These are phyloP conservation scores for Pyricularia sp. DNA, from an alignment of 2,329 filamentous ascomycete genomes.

Conservation along the genomic window DNA sequence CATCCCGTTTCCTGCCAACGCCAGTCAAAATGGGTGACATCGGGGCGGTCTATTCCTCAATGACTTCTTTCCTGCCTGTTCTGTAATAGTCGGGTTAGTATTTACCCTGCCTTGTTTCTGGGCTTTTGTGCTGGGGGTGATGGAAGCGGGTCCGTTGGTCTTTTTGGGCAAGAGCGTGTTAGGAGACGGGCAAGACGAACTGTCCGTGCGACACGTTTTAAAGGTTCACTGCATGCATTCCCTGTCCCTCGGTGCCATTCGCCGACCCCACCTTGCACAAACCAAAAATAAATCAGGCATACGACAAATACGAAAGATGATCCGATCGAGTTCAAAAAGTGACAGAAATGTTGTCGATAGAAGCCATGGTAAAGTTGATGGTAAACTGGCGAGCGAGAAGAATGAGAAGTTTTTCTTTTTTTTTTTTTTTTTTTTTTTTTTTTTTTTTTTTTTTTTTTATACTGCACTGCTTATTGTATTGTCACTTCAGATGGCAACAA, in stretches of 20 bases:
- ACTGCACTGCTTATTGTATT: too few relatives aligned
- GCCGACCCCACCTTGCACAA: not conserved
- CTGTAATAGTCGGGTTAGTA: not conserved
- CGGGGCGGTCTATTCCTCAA: not conserved
- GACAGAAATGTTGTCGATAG: not conserved
- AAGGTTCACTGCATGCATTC: not conserved
- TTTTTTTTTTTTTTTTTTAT: too few relatives aligned
- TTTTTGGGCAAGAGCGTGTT: not conserved
- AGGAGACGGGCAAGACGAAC: not conserved
- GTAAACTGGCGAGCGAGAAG: not conserved
- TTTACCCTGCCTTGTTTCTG: not conserved
- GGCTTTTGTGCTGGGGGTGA: not conserved
- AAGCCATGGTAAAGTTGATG: not conserved
- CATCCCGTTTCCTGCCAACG: not conserved
- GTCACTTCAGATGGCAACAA: too few relatives aligned
- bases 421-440: too few relatives aligned
- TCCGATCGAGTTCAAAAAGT: not conserved
- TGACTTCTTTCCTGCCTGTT: not conserved
- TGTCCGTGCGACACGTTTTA: not conserved
- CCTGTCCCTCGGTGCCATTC: not conserved
- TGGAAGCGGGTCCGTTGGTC: not conserved
- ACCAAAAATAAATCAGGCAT: not conserved
- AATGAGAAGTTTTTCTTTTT: not conserved
- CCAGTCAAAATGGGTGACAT: not conserved
- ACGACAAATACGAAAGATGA: not conserved